A percentile compares a stretch with the other conserved stretches of the same genome.
Conservation (phyloP, 2,329 filamentous ascomycete genomes). For the Aspergillus chevalieri region DNA sequence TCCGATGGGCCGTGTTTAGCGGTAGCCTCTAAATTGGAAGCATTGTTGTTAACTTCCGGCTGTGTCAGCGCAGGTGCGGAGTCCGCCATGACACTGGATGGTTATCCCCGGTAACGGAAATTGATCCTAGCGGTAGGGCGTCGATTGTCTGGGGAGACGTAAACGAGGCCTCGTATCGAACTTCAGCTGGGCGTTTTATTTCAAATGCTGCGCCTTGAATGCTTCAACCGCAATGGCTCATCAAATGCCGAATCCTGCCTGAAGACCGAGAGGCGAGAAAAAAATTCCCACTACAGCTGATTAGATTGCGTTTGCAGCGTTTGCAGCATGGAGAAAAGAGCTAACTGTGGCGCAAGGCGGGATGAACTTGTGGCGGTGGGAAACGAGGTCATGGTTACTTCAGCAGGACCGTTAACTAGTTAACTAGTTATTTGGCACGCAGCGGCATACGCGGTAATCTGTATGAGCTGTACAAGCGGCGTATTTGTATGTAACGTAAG, state of each 20-base stretch:
- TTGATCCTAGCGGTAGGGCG: neutral
- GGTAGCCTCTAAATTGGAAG: constrained; percentile 7
- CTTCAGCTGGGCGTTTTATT: neutral
- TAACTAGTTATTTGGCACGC: neutral
- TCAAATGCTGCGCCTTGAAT: neutral
- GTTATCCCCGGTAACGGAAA: no score
- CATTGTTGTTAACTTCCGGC: constrained; percentile 4
- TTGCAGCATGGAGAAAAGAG: constrained; percentile 7
- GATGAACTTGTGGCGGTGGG: neutral
- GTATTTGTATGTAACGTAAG: neutral
- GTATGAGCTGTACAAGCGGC: neutral
- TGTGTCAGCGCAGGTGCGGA: constrained; percentile 4
- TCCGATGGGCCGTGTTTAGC: constrained; percentile 16
- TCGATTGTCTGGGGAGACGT: neutral
- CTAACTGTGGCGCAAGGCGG: constrained; percentile 2
- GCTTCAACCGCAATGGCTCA: neutral
- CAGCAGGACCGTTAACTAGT: neutral
- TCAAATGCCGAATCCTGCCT: no score
- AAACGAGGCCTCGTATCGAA: neutral
- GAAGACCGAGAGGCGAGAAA: constrained; percentile 1
- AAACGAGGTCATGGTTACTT: neutral
- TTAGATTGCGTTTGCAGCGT: constrained; percentile 17
- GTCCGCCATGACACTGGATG: constrained; percentile 3
- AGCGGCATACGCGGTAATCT: constrained; percentile 7
- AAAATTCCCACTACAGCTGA: constrained; percentile 7